Base-by-base conservation (phyloP, 2,329 filamentous ascomycete genomes). In the Alternaria viburni region DNA sequence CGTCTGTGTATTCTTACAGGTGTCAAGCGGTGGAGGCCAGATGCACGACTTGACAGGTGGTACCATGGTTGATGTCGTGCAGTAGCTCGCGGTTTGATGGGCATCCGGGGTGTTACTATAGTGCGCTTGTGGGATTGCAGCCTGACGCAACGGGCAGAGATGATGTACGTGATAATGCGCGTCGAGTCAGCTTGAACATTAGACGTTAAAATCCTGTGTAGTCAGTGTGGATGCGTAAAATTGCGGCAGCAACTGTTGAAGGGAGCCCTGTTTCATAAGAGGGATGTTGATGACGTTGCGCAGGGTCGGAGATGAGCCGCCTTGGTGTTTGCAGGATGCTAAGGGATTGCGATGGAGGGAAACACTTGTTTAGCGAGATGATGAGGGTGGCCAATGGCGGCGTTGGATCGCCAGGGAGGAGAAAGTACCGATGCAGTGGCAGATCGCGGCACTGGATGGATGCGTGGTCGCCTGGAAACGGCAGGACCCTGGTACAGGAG, bases 41-140 rank as follows among this genome's bases (percentile, higher is more conserved):
- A 44, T 44, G 55, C 15, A 21, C 36, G 30, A 28, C 10, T 43
- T 46, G 51, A 26, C 45, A 57, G 25, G 50, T 19, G 25, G 47
- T 58, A 62, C 59, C 59, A 64, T 57, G 50, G 51, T 62, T 59
- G 55, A 62, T 65, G 62, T 65, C 59, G 55, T 59, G 62, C 62
- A 65, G 62, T 54, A 62, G 44, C 45, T 41, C 43, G 26, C 57
- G 58, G 49, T n/a, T 45, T 64, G 51, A 58, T 52, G 32, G 32
- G 28, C 43, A 30, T 59, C 32, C 46, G 55, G 54, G 59, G 59
- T 46, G 43, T 36, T 30, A 17, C 36, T 41, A 41, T 41, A 41
- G 36, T 1, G 51, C 21, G 36, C 54, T 45, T 61, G 59, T 47
- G 43, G 30, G 23, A 49, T 51, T 32, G 43, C 45, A 46, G 59